phyloP scores from a whole-genome alignment of 495 filamentous ascomycete species.

The Hyaloscypha finlandica region DNA sequence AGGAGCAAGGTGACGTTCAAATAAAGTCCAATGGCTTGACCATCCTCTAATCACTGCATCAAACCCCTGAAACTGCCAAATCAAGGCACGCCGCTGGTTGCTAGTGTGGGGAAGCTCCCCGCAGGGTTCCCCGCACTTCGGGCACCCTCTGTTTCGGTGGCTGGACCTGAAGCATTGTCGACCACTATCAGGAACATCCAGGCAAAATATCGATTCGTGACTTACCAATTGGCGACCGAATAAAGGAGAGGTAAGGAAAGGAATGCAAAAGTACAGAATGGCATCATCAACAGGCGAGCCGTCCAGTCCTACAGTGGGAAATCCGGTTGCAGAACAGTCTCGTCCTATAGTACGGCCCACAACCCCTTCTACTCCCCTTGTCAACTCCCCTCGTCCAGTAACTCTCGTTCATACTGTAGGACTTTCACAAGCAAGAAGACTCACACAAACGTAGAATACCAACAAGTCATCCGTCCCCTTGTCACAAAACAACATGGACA shows the following conservation, averaged over 20 bases:
- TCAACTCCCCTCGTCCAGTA: background rate
- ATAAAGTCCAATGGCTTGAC: constrained; percentile 20
- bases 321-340: background rate
- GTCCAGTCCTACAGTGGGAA: background rate
- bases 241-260: background rate
- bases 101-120: background rate
- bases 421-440: background rate
- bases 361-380: background rate
- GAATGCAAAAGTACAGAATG: background rate
- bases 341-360: background rate
- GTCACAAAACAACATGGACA: constrained; percentile 32
- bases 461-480: constrained; percentile 9
- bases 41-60: constrained; percentile 1
- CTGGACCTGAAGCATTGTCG: background rate
- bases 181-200: too few species aligned
- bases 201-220: background rate
- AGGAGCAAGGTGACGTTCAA: constrained; percentile 22
- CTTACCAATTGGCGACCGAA: background rate
- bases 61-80: background rate
- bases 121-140: constrained; percentile 18
- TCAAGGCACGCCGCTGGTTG: background rate
- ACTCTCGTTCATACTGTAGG: background rate
- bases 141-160: background rate
- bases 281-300: background rate
- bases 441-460: background rate